Base-by-base conservation (phyloP, 352 stramenopile genomes). In the Pythium rishiriense region DNA sequence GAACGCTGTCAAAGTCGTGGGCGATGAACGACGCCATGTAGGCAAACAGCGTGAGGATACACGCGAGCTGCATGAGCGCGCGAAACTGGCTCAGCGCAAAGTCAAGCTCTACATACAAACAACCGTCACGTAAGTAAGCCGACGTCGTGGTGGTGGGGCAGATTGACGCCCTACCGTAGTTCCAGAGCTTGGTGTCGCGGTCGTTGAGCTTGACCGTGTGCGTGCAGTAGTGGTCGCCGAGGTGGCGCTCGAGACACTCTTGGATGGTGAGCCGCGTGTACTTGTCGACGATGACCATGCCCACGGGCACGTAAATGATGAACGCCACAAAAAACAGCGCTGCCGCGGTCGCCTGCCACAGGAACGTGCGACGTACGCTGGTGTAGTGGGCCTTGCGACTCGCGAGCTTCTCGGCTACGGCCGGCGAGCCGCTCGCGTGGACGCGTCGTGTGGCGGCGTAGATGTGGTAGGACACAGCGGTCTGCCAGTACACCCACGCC, bases 141-240 rank as follows among this genome's bases (percentile, higher is more conserved):
- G 33, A 39, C 33, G 11, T 9, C 17, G 7, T 9, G 11, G 33
- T 39, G 10, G 33, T 17, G 33, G 33, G 33, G 2, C 33, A 39
- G n/a, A n/a, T n/a, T n/a, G n/a, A n/a, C n/a, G 1, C 28, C 70
- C 22, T 78, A 88, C 83, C 77, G 63, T 88, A 81, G 66, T 91
- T 79, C 59, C 77, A 90, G 11, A 93, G 72, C 46, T 82, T 87
- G n/a, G 83, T 93, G 41, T 78, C 58, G 21, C 70, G 84, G 25
- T 50, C 80, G 61, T 93, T 81, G 33, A 77, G 65, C 28, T 60
- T 62, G 68, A 90, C 83, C 0, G 70, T 86, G 33, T 71, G 45
- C 11, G 70, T 81, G 66, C 83, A 92, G 66, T 92, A 92, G n/a
- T 75, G 69, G 28, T 75, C 53, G 10, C 83, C 83, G 9, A 90